Base-by-base conservation (phyloP, 2,329 filamentous ascomycete species). In the Scopulariopsis brevicaulis region DNA sequence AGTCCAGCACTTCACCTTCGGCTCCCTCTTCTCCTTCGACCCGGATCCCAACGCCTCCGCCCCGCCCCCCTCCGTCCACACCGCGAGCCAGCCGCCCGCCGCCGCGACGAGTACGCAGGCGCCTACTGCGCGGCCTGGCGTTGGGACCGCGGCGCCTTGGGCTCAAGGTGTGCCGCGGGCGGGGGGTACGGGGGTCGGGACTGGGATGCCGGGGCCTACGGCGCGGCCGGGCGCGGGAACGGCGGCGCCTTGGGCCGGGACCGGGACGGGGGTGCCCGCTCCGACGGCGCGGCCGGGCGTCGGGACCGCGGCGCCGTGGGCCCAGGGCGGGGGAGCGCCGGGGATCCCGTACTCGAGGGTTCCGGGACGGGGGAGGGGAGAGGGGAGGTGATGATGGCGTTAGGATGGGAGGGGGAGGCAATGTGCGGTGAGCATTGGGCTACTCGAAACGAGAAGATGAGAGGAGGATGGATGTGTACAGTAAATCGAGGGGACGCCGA, bases 1-100 rank as follows among this genome's bases (percentile, higher is more conserved):
- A 2, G 90, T 99, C n/a, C 94, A 99, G 72, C 94, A 99, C 71
- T 97, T 94, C 64, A 82, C 80, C 2, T 93, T 94, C 63, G 89
- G 89, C 28, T 87, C 85, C 6, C 74, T 94, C n/a, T 90, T 93
- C 67, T 82, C 80, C 43, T 93, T 87, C 86, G 84, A 89, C 2
- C 72, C 70, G 53, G 86, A 91, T 66, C 85, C 85, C 0, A 73
- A 81, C 57, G 84, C 86, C 1, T 63, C 70, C 1, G 63, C 69
- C 1, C 77, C 78, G 0, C 65, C 73, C 7, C 68, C 75, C 25
- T 80, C 81, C 7, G 71, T 81, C 0, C 85, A 89, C 68, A 75
- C 83, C 66, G 70, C 72, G 20, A 83, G 76, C 63, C 82, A 85
- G 61, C 80, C 57, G 11, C 20, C 53, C 6, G 52, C n/a, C 8